These are phyloP conservation scores for Acanthamoeba castellanii DNA, from an alignment of 208 protist genomes.

Conservation along the genomic window DNA sequence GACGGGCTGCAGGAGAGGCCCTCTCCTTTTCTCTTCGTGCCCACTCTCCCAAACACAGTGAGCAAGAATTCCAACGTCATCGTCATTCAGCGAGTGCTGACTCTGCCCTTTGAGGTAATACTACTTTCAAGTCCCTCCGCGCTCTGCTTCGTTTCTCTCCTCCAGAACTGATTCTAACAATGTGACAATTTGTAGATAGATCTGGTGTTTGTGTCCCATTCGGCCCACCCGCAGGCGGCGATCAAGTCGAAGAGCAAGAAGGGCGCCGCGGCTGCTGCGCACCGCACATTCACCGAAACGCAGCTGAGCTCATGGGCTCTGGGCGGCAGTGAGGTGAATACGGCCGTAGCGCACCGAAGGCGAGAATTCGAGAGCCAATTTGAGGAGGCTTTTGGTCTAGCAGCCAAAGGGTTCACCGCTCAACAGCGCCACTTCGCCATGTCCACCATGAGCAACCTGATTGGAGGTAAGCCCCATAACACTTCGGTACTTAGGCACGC, in stretches of 20 bases:
- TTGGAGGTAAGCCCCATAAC: background rate
- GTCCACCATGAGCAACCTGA: constrained; percentile 69
- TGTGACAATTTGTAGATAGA: background rate
- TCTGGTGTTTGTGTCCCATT: constrained; percentile 45
- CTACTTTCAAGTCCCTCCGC: background rate
- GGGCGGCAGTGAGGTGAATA: background rate
- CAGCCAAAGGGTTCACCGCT: background rate
- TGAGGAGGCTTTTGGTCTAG: constrained; percentile 25
- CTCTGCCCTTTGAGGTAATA: constrained; percentile 57
- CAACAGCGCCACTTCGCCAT: constrained; percentile 62
- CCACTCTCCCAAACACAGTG: constrained; percentile 37
- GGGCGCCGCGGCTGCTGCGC: background rate
- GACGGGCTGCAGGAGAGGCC: background rate
- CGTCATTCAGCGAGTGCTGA: constrained; percentile 39
- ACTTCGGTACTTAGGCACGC: background rate
- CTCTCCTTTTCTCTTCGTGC: background rate
- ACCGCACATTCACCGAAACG: background rate
- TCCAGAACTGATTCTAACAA: background rate
- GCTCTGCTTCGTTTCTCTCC: too few relatives aligned
- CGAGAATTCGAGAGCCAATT: constrained; percentile 25
- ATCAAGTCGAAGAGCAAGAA: constrained; percentile 28
- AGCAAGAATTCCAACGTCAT: constrained; percentile 22
- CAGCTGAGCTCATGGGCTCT: background rate
- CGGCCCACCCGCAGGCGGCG: background rate
- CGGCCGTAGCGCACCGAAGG: background rate